Conservation (phyloP, 1,284 basidiomycete genomes). For the Taiwanofungus camphoratus region DNA sequence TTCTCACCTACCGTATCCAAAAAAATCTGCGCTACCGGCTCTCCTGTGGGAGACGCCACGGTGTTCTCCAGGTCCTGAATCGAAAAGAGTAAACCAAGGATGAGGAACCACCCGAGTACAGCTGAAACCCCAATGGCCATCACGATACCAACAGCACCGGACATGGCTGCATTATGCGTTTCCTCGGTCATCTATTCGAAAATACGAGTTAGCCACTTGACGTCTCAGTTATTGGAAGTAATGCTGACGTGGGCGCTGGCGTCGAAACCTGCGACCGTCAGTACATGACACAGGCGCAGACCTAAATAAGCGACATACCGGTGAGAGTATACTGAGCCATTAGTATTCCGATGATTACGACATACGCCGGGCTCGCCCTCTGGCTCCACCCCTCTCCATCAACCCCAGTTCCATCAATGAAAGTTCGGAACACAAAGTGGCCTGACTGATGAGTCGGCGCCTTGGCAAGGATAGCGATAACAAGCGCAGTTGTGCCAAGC, state of each 20-base stretch:
- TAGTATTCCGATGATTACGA: conserved; percentile 62
- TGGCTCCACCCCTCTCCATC: conserved; percentile 60
- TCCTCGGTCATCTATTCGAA: conserved; percentile 66
- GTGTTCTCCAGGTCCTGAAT: conserved; percentile 65
- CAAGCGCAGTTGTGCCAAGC: conserved; percentile 57
- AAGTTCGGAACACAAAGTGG: conserved; percentile 62
- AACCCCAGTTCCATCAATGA: conserved; percentile 63
- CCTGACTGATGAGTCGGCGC: conserved; percentile 66
- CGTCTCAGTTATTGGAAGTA: background rate
- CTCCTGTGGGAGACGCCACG: conserved; percentile 45
- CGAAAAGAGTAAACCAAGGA: conserved; percentile 67
- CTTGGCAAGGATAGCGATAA: conserved; percentile 61
- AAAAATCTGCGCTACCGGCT: conserved; percentile 75
- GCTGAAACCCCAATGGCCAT: conserved; percentile 76
- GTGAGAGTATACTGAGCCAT: conserved; percentile 71
- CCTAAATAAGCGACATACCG: conserved; percentile 30
- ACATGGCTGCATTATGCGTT: conserved; percentile 67
- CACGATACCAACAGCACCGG: conserved; percentile 59
- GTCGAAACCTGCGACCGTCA: conserved; percentile 49
- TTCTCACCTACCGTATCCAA: conserved; percentile 67
- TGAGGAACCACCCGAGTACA: conserved; percentile 65
- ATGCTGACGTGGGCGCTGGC: conserved; percentile 59
- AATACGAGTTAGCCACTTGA: conserved; percentile 5
- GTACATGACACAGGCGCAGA: background rate
- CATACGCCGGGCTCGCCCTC: conserved; percentile 64